Evolutionary conservation across 768 basidiomycete genomes (phyloP), one percentile per base, ranked within the genome.

Genomic region (Boletus subcaerulescens): DNA sequence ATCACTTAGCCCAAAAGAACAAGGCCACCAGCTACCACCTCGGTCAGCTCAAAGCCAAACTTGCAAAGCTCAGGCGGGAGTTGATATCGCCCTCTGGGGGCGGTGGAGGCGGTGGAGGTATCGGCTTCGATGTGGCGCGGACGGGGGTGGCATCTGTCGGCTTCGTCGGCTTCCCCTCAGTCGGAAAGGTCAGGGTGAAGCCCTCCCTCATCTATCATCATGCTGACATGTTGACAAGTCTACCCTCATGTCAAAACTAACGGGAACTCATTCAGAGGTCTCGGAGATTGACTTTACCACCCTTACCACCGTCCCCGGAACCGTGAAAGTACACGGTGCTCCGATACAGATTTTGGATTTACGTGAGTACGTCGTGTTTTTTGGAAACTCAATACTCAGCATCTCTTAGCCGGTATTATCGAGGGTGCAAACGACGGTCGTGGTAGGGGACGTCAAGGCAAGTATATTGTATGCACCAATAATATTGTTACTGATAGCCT

Each of bases 261-360:
- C 96, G 6, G 97, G 97, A 53, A 98, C 95, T 20, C 91, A 96
- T 63, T 98, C 94, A 38, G 93, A 98, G 71, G 87, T 89, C 17
- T 97, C 96, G 10, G 93, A 88, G 57, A 97, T 98, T 63, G 95
- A 98, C 72, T 99, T 98, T 75, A 98, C 96, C 0, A 91, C 93
- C 3, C 83, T 95, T 29, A 95, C 93, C 6, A 98, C 95, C 15
- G 94, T 98, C 7, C 95, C 95, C 14, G 95, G 95, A 36, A 97
- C 93, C 1, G 65, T 99, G 44, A 93, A 90, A 66, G 91, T 97
- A 2, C 95, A 98, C 61, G 96, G 96, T 31, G 94, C 96, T 20
- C 92, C 93, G 31, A 93, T 98, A 64, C 96, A 98, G 65, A 94
- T 98, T 58, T 77, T 95, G 13, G 93, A 95, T 78, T 73, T 95